These are phyloP conservation scores for Daldinia eschscholtzii DNA, from an alignment of 2,329 filamentous ascomycete genomes.

Conservation along the genomic window DNA sequence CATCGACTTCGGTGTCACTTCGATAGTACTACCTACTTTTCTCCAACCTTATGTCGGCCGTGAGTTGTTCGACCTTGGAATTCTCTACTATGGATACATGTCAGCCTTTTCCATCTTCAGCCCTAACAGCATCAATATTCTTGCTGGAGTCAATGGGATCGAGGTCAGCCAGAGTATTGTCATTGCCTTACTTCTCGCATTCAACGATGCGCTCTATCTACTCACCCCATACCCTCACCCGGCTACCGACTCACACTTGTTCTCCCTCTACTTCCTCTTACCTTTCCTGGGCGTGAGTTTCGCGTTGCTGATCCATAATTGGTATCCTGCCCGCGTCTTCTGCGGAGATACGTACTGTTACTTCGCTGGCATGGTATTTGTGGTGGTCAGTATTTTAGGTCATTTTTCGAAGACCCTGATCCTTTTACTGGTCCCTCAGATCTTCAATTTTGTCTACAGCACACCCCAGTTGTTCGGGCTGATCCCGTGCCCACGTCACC, in stretches of 20 bases:
- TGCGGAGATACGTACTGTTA: constrained; percentile 99
- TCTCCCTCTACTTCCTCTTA: constrained; percentile 93
- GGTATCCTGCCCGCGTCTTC: constrained; percentile 95
- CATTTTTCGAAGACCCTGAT: constrained; percentile 98
- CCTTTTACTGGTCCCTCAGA: constrained; percentile 90
- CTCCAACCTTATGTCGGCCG: constrained; percentile 84
- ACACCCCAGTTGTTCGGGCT: constrained; percentile 90
- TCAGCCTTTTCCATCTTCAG: constrained; percentile 96
- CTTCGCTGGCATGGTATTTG: constrained; percentile 99
- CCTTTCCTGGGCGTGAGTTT: constrained; percentile 94
- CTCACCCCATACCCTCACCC: constrained; percentile 88
- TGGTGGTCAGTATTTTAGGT: constrained; percentile 93
- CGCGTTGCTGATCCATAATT: constrained; percentile 90
- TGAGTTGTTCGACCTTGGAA: constrained; percentile 83
- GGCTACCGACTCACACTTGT: constrained; percentile 93
- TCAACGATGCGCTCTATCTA: constrained; percentile 92
- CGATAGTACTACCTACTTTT: constrained; percentile 89
- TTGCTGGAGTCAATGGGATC: constrained; percentile 99
- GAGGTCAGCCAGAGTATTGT: constrained; percentile 95
- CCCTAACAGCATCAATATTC: constrained; percentile 98
- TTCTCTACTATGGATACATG: constrained; percentile 97
- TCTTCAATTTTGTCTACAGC: constrained; percentile 97
- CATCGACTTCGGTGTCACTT: constrained; percentile 97
- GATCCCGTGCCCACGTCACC: constrained; percentile 91
- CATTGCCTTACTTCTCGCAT: constrained; percentile 83